Conservation (phyloP, 2,329 filamentous ascomycete genomes). For the Furcasterigmium furcatum region DNA sequence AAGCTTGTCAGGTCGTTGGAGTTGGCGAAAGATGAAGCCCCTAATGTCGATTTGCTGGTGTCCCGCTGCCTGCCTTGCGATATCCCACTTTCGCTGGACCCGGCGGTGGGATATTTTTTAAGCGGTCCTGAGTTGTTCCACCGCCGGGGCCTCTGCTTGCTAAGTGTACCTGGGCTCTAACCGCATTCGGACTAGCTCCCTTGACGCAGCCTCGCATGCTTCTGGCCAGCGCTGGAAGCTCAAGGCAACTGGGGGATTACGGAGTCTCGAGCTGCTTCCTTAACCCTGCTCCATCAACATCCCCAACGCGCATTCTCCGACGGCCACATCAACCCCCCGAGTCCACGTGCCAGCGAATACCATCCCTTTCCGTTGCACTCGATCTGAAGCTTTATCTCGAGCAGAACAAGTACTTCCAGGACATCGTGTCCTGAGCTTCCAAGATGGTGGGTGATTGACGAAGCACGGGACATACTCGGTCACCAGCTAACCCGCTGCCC, state of each 20-base stretch:
- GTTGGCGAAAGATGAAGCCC: slow-evolving; percentile 4
- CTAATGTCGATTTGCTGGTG: slow-evolving; percentile 7
- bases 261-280: slow-evolving; percentile 9
- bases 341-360: background rate
- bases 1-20: slow-evolving; percentile 1
- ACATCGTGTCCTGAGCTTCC: slow-evolving; percentile 24
- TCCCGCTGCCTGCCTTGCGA: slow-evolving; percentile 14
- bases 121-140: slow-evolving; percentile 15
- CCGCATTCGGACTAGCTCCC: slow-evolving; percentile 9
- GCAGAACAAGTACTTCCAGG: slow-evolving; percentile 7
- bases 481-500: slow-evolving; percentile 19
- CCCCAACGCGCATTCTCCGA: slow-evolving; percentile 1
- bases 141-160: slow-evolving; percentile 8
- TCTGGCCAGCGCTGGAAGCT: slow-evolving; percentile 14
- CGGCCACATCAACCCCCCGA: slow-evolving; percentile 7
- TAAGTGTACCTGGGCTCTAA: slow-evolving; percentile 2
- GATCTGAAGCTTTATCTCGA: background rate
- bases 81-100: slow-evolving; percentile 14
- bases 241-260: slow-evolving; percentile 20
- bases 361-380: background rate
- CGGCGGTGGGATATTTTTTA: slow-evolving; percentile 17
- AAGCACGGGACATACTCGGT: background rate
- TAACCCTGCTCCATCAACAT: slow-evolving; percentile 13
- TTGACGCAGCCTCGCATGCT: slow-evolving; percentile 13
- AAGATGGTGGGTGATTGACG: slow-evolving; percentile 35